Evolutionary conservation across 768 basidiomycete genomes (phyloP).

Genomic region (Pulveroboletus sp.): DNA sequence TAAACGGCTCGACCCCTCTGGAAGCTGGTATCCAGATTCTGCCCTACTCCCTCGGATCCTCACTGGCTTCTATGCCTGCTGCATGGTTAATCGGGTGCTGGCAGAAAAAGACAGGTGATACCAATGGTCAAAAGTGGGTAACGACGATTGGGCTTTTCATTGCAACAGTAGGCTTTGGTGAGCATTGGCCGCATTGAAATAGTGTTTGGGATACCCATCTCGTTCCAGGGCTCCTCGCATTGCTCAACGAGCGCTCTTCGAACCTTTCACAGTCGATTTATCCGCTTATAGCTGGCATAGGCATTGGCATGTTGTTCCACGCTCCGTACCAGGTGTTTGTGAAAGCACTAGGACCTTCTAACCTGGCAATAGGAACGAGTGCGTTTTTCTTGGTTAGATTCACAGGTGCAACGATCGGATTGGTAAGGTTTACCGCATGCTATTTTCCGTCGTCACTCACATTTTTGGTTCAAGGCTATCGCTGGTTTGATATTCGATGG

Average conservation of each 20-base stretch:
- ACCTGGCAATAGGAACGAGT: conserved; percentile 75
- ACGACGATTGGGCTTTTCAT: conserved; percentile 62
- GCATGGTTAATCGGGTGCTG: conserved; percentile 78
- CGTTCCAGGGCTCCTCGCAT: conserved; percentile 57
- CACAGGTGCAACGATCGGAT: conserved; percentile 77
- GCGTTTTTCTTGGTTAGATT: conserved; percentile 87
- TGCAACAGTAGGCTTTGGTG: conserved; percentile 73
- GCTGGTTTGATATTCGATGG: conserved; percentile 72
- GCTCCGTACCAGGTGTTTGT: conserved; percentile 81
- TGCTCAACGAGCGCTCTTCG: conserved; percentile 53
- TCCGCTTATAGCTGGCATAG: conserved; percentile 70
- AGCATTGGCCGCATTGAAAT: conserved; percentile 10
- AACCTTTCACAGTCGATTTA: conserved; percentile 46
- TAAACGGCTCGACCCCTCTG: conserved; percentile 64
- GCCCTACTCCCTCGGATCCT: conserved; percentile 83
- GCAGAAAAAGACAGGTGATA: conserved; percentile 54
- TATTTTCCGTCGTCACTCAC: conserved; percentile 9
- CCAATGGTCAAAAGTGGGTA: conserved; percentile 60
- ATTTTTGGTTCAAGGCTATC: conserved; percentile 49
- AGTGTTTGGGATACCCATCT: conserved; percentile 1
- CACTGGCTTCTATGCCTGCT: conserved; percentile 78
- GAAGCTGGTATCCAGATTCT: conserved; percentile 71
- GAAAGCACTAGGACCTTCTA: conserved; percentile 56
- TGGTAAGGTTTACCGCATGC: conserved; percentile 45
- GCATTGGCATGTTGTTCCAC: conserved; percentile 81